These are phyloP conservation scores for Cryptosporidium muris DNA, from an alignment of 169 alveolate species.

Conservation along the genomic window DNA sequence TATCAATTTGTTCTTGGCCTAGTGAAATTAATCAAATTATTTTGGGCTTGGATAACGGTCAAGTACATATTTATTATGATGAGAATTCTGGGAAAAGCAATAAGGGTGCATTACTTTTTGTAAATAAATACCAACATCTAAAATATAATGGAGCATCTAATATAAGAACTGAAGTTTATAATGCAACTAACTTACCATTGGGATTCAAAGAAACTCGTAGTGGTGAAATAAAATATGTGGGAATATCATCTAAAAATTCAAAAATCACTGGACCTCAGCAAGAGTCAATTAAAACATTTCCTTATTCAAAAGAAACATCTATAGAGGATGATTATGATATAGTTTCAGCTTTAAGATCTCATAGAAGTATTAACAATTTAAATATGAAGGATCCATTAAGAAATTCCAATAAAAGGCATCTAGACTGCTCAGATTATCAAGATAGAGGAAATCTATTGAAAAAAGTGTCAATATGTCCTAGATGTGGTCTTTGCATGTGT, in stretches of 20 bases:
- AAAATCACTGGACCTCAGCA: slow-evolving; percentile 30
- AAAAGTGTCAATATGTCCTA: too few relatives aligned
- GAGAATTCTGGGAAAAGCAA: slow-evolving; percentile 22
- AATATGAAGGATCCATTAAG: too few relatives aligned
- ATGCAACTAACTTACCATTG: slow-evolving; percentile 49
- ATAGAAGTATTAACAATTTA: too few relatives aligned
- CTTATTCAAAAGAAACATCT: too few relatives aligned
- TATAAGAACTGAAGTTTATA: slow-evolving; percentile 25
- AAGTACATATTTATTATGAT: slow-evolving; percentile 31
- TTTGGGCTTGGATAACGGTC: slow-evolving; percentile 14
- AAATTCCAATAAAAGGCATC: too few relatives aligned
- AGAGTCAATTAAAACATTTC: too few relatives aligned
- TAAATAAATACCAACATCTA: slow-evolving; percentile 11
- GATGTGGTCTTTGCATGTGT: too few relatives aligned
- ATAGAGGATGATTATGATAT: too few relatives aligned
- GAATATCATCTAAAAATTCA: slow-evolving; percentile 28
- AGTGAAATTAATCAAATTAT: slow-evolving; percentile 51
- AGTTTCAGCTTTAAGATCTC: too few relatives aligned
- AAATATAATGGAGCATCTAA: slow-evolving; percentile 36
- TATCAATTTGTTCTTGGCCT: slow-evolving; percentile 43
- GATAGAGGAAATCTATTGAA: too few relatives aligned
- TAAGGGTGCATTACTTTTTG: slow-evolving; percentile 18
- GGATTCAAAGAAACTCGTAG: slow-evolving; percentile 59
- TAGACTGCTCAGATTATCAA: too few relatives aligned
- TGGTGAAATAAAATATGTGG: slow-evolving; percentile 63